Evolutionary conservation across 2,329 filamentous ascomycete species (phyloP), one percentile per base, ranked within the genome.

Genomic region (Aspergillus pseudoglaucus): DNA sequence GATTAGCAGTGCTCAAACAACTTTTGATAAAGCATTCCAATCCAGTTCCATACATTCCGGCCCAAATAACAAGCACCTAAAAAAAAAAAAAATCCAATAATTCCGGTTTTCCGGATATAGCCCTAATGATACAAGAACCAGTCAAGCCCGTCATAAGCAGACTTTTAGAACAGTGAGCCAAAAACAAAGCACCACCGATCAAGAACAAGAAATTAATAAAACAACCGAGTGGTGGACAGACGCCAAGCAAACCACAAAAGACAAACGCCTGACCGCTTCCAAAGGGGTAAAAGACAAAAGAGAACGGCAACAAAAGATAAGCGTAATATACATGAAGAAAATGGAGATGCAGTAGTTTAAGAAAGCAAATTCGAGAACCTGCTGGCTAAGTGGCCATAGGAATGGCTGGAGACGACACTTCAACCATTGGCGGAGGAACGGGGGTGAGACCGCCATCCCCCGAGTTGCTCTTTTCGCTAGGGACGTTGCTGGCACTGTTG

Each of bases 401-500:
- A 53, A 72, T 63, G 30, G 66, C 65, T 18, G 75, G 74, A 44
- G 74, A 73, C 12, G 80, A 79, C 38, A 79, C 79, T 57, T 75
- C 78, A 15, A 73, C 69, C 37, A 69, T 62, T 50, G 74, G 72
- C 12, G 71, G 67, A 14, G 71, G 65, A 45, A 72, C 66, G 8
- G 70, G 64, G 10, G 75, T 74, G 42, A 73, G 65, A 52, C 72
- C 67, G 27, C 72, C 71, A 32, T 75, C 72, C 33, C 74, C 75
- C n/a, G 70, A 72, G 47, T 75, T 77, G 59, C 79, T 83, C 70
- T 78, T 80, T 54, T 84, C 82, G 58, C 80, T 80, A 30, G 76
- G 73, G 44, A 82, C 66, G 17, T 75, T 80, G 56, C 77, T 82
- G 66, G 59, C 60, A 48, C 76, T 77, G 48, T 77, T 75, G 57